Evolutionary conservation across 441 rosid species (phyloP).

Genomic region (Dalechampia spathulata): DNA sequence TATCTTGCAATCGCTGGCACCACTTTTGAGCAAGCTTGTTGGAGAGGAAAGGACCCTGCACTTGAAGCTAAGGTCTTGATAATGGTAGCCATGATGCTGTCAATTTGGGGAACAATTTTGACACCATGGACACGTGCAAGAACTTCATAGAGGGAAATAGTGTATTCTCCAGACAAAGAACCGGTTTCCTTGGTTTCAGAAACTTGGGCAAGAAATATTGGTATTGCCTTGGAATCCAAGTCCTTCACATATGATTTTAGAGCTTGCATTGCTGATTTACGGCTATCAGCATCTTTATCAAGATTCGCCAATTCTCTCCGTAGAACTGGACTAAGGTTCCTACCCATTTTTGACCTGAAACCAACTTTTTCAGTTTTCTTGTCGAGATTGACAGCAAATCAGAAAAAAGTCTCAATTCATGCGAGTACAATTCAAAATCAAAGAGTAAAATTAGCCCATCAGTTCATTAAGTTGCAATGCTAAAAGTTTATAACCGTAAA

Average conservation of each 20-base stretch:
- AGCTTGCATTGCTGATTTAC: slow-evolving; percentile 90
- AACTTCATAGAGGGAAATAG: slow-evolving; percentile 91
- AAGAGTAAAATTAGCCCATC: too few species aligned
- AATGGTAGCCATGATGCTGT: slow-evolving; percentile 69
- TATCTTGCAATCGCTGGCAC: slow-evolving; percentile 95
- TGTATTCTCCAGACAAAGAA: slow-evolving; percentile 78
- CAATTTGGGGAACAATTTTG: slow-evolving; percentile 79
- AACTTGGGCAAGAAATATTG: slow-evolving; percentile 81
- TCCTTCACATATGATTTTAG: slow-evolving; percentile 80
- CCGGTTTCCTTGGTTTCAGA: slow-evolving; percentile 93
- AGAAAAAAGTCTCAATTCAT: too few species aligned
- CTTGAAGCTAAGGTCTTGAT: slow-evolving; percentile 78
- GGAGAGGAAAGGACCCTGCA: slow-evolving; percentile 86
- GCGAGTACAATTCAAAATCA: too few species aligned
- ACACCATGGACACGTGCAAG: slow-evolving; percentile 96
- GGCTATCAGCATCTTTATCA: slow-evolving; percentile 85
- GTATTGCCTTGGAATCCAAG: slow-evolving; percentile 87
- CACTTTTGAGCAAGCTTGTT: slow-evolving; percentile 95
- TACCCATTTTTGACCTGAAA: slow-evolving; percentile 52
- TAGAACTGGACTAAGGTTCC: slow-evolving; percentile 65
- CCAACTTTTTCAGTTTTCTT: slow-evolving; percentile 8
- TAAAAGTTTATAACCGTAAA: too few species aligned
- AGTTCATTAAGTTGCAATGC: too few species aligned
- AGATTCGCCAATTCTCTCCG: slow-evolving; percentile 78
- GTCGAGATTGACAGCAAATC: background rate